Evolutionary conservation across 768 basidiomycete species (phyloP), one percentile per base, ranked within the genome.

Genomic region (Pholiota microspora): DNA sequence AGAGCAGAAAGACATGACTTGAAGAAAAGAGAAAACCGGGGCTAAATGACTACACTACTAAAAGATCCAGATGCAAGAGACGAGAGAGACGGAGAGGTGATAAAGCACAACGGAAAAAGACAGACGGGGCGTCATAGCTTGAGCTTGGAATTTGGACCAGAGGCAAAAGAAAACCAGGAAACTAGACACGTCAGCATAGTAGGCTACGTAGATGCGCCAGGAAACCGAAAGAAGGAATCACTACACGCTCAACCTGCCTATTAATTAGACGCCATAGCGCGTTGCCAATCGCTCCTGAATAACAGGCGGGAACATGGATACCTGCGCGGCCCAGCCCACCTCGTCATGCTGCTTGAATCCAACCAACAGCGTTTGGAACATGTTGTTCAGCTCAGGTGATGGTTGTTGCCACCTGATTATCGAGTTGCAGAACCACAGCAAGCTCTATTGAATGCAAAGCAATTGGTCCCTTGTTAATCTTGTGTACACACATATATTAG

Each of bases 341-440:
- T 87, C 84, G 59, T 93, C 85, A 68, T 94, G 91, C 62, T 85
- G 81, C 76, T 93, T 94, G 81, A 98, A 95, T 12, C 92, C 94
- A 56, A 79, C 81, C 51, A 99, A 74, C 46, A 99, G 80, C 71
- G 88, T 83, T 67, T 86, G 83, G 84, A 99, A 99, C 93, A 97
- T 98, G 45, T 77, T 77, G 68, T 97, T 93, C 54, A 99, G 81
- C 71, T 96, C 92, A 9, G 84, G 77, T 0, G 95, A 97, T 0
- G 97, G 97, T 54, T 84, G 84, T 53, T 86, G 90, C 97, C 97
- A 99, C 57, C 94, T 82, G 49, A 95, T 90, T 58, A 98, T 91
- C 15, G 97, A 93, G 68, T 98, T 98, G 71, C 96, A 96, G 84
- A 99, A 98, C 89, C 91, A 98, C 51, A 96, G 72, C 59, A 98